phyloP scores from a whole-genome alignment of 1,139 yeast species.

The Martiniozyma asiatica region DNA sequence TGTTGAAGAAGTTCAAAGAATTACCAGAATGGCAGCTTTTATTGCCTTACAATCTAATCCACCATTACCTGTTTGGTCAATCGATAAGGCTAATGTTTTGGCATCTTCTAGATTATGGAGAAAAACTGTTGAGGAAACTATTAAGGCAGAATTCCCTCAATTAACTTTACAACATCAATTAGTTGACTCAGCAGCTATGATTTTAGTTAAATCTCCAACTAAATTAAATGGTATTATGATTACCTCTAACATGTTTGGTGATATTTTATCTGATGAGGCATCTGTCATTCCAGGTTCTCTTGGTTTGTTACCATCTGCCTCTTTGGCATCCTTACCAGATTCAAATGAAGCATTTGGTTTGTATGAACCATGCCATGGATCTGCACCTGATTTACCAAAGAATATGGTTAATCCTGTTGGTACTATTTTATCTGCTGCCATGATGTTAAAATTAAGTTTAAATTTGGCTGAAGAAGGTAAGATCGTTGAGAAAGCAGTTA shows the following conservation, averaged over 20 bases:
- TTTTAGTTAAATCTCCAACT: conserved; percentile 80
- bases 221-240: conserved; percentile 82
- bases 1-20: conserved; percentile 83
- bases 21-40: conserved; percentile 97
- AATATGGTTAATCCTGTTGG: conserved; percentile 94
- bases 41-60: conserved; percentile 88
- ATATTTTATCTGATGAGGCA: conserved; percentile 94
- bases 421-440: conserved; percentile 86
- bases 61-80: conserved; percentile 88
- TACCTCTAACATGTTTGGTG: conserved; percentile 96
- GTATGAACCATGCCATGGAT: conserved; percentile 97
- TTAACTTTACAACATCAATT: conserved; percentile 80
- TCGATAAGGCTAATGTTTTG: conserved; percentile 93
- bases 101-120: conserved; percentile 97
- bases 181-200: conserved; percentile 98
- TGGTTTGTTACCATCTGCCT: conserved; percentile 92
- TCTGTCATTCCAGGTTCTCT: conserved; percentile 95
- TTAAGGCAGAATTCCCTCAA: conserved; percentile 80
- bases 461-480: conserved; percentile 74
- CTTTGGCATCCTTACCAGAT: conserved; percentile 90
- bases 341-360: conserved; percentile 88
- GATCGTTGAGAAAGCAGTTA: conserved; percentile 83
- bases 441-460: conserved; percentile 90
- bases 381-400: conserved; percentile 85
- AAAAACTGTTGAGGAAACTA: conserved; percentile 76